Evolutionary conservation across 192 early-diverging fungal genomes (phyloP).

Genomic region (Coemansia sp.): DNA sequence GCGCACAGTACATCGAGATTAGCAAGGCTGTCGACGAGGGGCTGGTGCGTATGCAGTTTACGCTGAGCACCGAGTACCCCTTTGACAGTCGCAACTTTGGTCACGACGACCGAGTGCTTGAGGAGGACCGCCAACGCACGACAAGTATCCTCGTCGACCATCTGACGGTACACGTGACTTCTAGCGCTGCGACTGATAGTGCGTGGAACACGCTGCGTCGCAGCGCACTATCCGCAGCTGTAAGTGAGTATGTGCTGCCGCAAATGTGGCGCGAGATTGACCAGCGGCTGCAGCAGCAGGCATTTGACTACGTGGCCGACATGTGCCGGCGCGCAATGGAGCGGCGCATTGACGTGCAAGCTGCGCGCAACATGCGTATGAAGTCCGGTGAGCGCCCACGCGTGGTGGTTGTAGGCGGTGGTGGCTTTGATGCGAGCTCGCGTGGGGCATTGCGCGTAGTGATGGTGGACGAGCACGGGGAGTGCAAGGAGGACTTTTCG

Average conservation of each 20-base stretch:
- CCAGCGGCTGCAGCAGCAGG: slow-evolving; percentile 70
- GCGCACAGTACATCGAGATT: slow-evolving; percentile 75
- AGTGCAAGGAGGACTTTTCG: slow-evolving; percentile 61
- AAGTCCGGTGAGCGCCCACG: slow-evolving; percentile 15
- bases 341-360: slow-evolving; percentile 43
- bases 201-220: slow-evolving; percentile 78
- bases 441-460: slow-evolving; percentile 59
- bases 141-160: slow-evolving; percentile 16
- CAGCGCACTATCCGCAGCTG: slow-evolving; percentile 60
- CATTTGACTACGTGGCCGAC: slow-evolving; percentile 67
- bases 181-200: slow-evolving; percentile 35
- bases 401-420: slow-evolving; percentile 47
- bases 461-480: slow-evolving; percentile 75
- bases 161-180: slow-evolving; percentile 19
- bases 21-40: slow-evolving; percentile 71
- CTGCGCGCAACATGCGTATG: slow-evolving; percentile 17
- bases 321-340: slow-evolving; percentile 67
- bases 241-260: slow-evolving; percentile 69
- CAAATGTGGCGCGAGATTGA: slow-evolving; percentile 71
- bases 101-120: slow-evolving; percentile 29
- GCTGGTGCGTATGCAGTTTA: slow-evolving; percentile 56
- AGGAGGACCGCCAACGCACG: slow-evolving; percentile 25
- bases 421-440: slow-evolving; percentile 49
- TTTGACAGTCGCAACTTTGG: slow-evolving; percentile 16
- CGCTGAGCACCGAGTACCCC: slow-evolving; percentile 31